These are phyloP conservation scores for Betula pendula DNA, from an alignment of 306 rosid genomes.

Conservation along the genomic window DNA sequence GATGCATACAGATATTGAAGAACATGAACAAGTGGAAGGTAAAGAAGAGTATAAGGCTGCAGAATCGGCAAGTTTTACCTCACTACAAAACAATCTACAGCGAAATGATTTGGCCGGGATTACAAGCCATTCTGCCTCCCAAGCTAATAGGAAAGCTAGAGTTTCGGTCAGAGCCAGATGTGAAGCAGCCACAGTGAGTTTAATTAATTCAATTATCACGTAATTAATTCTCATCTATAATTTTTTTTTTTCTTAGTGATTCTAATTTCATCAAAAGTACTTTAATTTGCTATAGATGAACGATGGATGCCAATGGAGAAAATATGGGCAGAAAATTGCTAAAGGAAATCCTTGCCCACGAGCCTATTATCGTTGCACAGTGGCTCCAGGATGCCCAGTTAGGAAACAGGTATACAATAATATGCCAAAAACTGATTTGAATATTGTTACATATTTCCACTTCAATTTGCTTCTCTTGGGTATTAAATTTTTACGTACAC, in stretches of 20 bases:
- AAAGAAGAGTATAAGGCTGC: constrained; percentile 21
- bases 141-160: constrained; percentile 85
- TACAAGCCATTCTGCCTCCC: constrained; percentile 41
- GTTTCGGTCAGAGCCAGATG: constrained; percentile 97
- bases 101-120: constrained; percentile 32
- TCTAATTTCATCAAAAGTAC: background rate
- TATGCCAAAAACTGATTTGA: too few relatives aligned
- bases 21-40: constrained; percentile 28
- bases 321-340: constrained; percentile 92
- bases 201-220: background rate
- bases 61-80: constrained; percentile 23
- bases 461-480: too few relatives aligned
- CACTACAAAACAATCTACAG: constrained; percentile 51
- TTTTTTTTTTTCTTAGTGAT: too few relatives aligned
- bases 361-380: constrained; percentile 94
- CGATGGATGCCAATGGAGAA: constrained; percentile 98
- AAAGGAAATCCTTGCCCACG: constrained; percentile 97
- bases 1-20: constrained; percentile 43
- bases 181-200: constrained; percentile 80
- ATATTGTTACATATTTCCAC: too few relatives aligned
- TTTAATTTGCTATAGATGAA: constrained; percentile 62
- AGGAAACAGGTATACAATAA: constrained; percentile 98
- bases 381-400: constrained; percentile 84
- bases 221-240: too few relatives aligned
- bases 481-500: too few relatives aligned